Percentiles rank a stretch among this genome's conserved stretches.
phyloP scores from a whole-genome alignment of 139 green algal genomes.

The Chlorella vulgaris region DNA sequence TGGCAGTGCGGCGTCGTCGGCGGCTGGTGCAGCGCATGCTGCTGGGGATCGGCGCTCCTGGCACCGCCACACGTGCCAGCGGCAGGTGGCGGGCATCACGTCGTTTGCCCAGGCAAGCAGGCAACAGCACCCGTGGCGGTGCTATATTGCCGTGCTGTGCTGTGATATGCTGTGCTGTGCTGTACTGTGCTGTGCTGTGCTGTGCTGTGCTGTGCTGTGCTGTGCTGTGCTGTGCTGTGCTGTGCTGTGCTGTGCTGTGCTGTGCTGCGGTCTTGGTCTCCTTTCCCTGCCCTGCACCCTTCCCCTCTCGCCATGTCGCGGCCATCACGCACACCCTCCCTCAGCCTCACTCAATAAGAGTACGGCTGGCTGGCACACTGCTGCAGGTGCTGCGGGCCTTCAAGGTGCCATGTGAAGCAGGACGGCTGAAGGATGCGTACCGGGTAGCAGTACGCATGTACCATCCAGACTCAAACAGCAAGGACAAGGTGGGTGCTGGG shows the following conservation, averaged over 20 bases:
- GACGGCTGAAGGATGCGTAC: slow-evolving; percentile 26
- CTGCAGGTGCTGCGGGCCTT: slow-evolving; percentile 36
- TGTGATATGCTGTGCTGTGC: too few species aligned
- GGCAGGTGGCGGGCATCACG: not conserved
- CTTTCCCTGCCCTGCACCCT: not conserved
- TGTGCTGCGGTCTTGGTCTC: not conserved
- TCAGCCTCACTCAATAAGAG: not conserved
- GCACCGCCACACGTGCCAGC: slow-evolving; percentile 12
- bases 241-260: not conserved
- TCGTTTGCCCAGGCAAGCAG: slow-evolving; percentile 12
- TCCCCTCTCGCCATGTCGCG: not conserved
- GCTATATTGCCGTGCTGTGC: too few species aligned
- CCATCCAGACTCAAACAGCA: slow-evolving; percentile 46
- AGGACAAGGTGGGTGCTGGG: slow-evolving; percentile 4
- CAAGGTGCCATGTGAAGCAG: slow-evolving; percentile 26
- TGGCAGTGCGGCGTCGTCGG: not conserved
- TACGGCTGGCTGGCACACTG: slow-evolving; percentile 2
- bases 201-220: too few species aligned
- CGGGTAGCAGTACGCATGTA: slow-evolving; percentile 46
- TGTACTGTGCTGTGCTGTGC: too few species aligned
- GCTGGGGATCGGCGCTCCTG: not conserved
- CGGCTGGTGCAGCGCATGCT: not conserved
- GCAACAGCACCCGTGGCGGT: not conserved
- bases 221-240: not conserved
- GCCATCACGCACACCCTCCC: not conserved